These are phyloP conservation scores for Straminergon stramineum DNA, from an alignment of 225 moss, liverwort and hornwort species.

Conservation along the genomic window DNA sequence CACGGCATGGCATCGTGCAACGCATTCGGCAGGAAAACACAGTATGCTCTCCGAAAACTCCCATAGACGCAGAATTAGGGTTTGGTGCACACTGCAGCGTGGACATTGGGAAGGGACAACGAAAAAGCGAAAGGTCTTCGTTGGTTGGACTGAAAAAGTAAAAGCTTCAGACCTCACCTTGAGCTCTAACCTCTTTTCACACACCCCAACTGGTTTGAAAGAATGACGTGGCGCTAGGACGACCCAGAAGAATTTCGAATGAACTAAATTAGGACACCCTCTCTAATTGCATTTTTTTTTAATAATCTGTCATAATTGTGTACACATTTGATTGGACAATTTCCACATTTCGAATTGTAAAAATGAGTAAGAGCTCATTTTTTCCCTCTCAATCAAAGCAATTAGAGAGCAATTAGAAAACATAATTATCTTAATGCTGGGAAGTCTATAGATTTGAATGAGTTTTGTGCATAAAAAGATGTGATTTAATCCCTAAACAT, in stretches of 20 bases:
- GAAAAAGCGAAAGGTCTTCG: not conserved
- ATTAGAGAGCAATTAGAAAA: too few species aligned
- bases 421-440: too few species aligned
- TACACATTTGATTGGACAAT: not conserved
- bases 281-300: too few species aligned
- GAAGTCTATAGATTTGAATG: too few species aligned
- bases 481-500: too few species aligned
- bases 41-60: not conserved
- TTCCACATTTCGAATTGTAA: not conserved
- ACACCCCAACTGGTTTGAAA: too few species aligned
- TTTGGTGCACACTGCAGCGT: not conserved
- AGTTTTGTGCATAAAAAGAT: too few species aligned
- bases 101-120: not conserved
- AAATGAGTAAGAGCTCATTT: too few species aligned
- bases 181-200: not conserved
- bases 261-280: too few species aligned
- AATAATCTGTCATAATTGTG: not conserved
- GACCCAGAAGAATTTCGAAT: too few species aligned
- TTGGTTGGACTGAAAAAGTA: not conserved
- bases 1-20: not conserved
- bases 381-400: too few species aligned
- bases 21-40: not conserved
- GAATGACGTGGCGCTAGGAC: too few species aligned
- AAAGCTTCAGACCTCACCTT: not conserved
- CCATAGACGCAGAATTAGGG: slow-evolving; percentile 10